Percentiles rank a stretch among this genome's conserved stretches.
phyloP scores from a whole-genome alignment of 2,329 filamentous ascomycete genomes.

The Pochonia chlamydosporia region DNA sequence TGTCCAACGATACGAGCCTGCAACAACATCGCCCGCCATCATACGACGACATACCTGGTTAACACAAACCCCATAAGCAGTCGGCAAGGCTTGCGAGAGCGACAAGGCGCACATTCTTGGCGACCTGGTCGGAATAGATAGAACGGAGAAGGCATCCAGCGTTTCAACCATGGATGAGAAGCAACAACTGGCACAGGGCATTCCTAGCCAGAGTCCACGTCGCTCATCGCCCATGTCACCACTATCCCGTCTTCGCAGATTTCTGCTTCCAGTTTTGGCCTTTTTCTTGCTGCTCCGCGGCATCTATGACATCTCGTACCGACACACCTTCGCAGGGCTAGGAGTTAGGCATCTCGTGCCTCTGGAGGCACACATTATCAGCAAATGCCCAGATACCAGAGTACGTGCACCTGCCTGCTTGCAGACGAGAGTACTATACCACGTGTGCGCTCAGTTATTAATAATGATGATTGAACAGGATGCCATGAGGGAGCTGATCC shows the following conservation, averaged over 20 bases:
- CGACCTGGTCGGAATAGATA: not conserved
- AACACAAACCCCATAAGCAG: not conserved
- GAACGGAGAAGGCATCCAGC: not conserved
- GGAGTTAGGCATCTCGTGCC: slow-evolving; percentile 50
- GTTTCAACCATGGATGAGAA: slow-evolving; percentile 5
- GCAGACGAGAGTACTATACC: not conserved
- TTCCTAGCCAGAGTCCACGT: not conserved
- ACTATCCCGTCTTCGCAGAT: slow-evolving; percentile 3
- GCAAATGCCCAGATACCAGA: slow-evolving; percentile 88
- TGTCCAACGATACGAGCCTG: not conserved
- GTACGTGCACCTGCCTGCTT: slow-evolving; percentile 27
- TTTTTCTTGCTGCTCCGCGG: slow-evolving; percentile 2
- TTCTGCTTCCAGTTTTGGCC: slow-evolving; percentile 4
- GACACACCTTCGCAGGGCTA: not conserved
- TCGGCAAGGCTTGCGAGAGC: not conserved
- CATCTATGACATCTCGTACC: not conserved
- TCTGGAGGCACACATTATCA: slow-evolving; percentile 93
- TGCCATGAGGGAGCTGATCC: slow-evolving; percentile 72
- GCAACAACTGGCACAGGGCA: not conserved
- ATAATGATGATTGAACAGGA: slow-evolving; percentile 36
- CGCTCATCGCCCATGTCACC: slow-evolving; percentile 3
- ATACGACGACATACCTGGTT: not conserved
- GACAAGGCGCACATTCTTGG: not conserved
- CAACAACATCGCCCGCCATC: not conserved
- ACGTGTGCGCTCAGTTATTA: not conserved